Evolutionary conservation across 2,329 filamentous ascomycete species (phyloP).

Genomic region (Sporothrix globosa): DNA sequence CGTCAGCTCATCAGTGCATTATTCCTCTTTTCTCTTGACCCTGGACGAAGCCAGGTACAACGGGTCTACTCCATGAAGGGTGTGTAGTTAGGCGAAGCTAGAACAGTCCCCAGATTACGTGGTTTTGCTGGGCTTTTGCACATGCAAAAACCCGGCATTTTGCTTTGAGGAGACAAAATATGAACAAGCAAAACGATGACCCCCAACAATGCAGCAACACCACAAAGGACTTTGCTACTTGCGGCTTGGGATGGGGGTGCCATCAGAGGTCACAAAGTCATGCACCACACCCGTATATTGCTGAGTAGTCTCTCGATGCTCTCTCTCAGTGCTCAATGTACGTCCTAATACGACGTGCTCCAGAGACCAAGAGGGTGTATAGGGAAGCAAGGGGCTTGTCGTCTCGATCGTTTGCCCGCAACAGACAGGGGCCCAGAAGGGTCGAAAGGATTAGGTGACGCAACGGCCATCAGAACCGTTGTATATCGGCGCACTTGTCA

Average conservation of each 20-base stretch:
- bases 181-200: neutral
- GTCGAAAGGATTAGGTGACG: neutral
- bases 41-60: neutral
- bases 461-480: neutral
- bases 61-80: neutral
- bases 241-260: neutral
- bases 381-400: constrained; percentile 6
- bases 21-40: neutral
- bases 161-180: neutral
- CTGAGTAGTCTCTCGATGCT: neutral
- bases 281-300: constrained; percentile 4
- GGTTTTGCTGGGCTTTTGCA: constrained; percentile 5
- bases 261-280: neutral
- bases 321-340: neutral
- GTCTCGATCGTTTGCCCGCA: neutral
- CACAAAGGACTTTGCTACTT: neutral
- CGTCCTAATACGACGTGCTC: too few relatives aligned
- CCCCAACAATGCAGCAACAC: neutral
- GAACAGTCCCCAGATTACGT: constrained; percentile 9
- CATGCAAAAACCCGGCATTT: constrained; percentile 1
- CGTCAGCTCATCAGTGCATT: constrained; percentile 13
- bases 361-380: neutral
- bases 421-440: neutral
- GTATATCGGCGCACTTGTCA: neutral
- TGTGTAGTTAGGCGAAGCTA: neutral